Evolutionary conservation across 495 filamentous ascomycete genomes (phyloP).

Genomic region (Neurospora terricola): DNA sequence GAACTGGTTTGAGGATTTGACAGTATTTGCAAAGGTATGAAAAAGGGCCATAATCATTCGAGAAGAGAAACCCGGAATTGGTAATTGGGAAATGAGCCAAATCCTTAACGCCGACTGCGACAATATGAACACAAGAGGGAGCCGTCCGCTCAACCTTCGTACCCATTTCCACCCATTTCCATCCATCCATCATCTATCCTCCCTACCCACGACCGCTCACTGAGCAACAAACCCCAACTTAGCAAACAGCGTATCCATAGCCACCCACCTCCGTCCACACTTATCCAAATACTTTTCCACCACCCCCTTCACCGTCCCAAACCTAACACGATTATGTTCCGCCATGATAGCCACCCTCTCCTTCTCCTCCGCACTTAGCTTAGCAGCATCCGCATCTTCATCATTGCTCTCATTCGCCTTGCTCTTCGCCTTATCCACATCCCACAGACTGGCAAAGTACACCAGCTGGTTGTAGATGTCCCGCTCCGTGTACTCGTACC

Average conservation of each 20-base stretch:
- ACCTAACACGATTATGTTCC: slow-evolving; percentile 68
- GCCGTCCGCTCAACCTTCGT: not conserved
- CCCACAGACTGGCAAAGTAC: slow-evolving; percentile 77
- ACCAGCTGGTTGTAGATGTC: slow-evolving; percentile 89
- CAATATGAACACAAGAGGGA: not conserved
- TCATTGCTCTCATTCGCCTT: slow-evolving; percentile 27
- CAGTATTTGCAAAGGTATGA: not conserved
- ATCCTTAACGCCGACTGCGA: not conserved
- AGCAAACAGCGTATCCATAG: slow-evolving; percentile 82
- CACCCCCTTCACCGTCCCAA: slow-evolving; percentile 62
- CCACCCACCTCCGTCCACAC: slow-evolving; percentile 91
- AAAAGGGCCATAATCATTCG: not conserved
- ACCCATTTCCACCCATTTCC: not conserved
- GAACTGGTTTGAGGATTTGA: not conserved
- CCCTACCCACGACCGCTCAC: not conserved
- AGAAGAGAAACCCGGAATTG: not conserved
- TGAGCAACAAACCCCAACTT: slow-evolving; percentile 39
- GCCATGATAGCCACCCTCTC: slow-evolving; percentile 59
- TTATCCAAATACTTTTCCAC: slow-evolving; percentile 84
- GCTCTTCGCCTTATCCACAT: slow-evolving; percentile 70
- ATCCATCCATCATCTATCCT: not conserved
- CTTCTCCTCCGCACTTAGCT: slow-evolving; percentile 25
- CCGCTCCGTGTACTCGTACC: slow-evolving; percentile 79
- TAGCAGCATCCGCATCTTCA: slow-evolving; percentile 20
- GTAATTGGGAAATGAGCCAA: not conserved